A percentile compares a stretch with the other conserved stretches of the same genome.
Evolutionary conservation across 169 alveolate species (phyloP).

Genomic region (Plasmodium inui): DNA sequence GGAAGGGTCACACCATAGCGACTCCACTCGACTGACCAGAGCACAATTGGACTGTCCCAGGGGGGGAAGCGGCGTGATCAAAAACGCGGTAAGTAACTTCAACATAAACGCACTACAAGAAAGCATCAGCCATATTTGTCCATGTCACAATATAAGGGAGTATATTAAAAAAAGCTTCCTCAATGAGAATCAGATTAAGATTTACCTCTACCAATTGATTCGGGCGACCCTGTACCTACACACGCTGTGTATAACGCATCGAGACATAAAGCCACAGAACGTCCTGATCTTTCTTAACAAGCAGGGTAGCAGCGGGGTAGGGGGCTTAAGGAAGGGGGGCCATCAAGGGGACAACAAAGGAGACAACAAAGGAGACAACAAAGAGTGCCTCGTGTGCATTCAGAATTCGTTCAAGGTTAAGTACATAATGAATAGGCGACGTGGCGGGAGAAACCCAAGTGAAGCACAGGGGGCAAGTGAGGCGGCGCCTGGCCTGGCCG

Average conservation of each 20-base stretch:
- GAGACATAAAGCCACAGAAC: constrained; percentile 99
- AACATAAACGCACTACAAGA: constrained; percentile 20
- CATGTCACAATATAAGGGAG: constrained; percentile 47
- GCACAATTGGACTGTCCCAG: background rate
- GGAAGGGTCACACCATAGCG: too few relatives aligned
- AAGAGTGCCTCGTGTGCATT: constrained; percentile 31
- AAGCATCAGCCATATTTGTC: constrained; percentile 16
- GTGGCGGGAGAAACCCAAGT: background rate
- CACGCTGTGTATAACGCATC: constrained; percentile 95
- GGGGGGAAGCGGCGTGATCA: background rate
- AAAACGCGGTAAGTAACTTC: constrained; percentile 8
- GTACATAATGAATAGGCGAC: constrained; percentile 24
- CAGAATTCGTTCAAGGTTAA: constrained; percentile 26
- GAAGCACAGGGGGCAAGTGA: background rate
- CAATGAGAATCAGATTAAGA: constrained; percentile 83
- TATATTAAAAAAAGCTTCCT: constrained; percentile 47
- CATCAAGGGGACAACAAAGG: too few relatives aligned
- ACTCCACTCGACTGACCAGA: background rate
- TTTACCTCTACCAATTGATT: constrained; percentile 95
- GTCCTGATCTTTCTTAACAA: constrained; percentile 88
- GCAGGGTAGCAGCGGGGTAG: background rate
- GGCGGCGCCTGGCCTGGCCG: background rate
- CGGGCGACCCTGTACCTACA: constrained; percentile 97
- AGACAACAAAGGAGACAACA: too few relatives aligned
- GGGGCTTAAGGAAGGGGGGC: background rate